phyloP scores from a whole-genome alignment of 768 basidiomycete species.

The Boletus sensibilis region DNA sequence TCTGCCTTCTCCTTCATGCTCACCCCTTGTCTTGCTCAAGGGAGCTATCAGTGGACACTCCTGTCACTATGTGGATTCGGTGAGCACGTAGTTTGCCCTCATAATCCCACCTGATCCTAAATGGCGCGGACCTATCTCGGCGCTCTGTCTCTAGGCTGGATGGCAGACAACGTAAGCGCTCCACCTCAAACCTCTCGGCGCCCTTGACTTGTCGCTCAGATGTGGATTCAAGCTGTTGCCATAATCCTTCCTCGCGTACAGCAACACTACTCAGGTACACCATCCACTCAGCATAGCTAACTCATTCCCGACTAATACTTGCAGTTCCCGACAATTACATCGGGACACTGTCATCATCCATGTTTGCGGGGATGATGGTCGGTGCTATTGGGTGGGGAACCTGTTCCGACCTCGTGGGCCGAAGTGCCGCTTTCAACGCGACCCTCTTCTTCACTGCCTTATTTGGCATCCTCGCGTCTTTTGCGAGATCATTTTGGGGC shows the following conservation, averaged over 20 bases:
- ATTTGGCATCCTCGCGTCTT: slow-evolving; percentile 81
- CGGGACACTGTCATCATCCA: slow-evolving; percentile 80
- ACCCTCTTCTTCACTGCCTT: slow-evolving; percentile 88
- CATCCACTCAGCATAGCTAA: not conserved
- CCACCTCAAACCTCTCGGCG: not conserved
- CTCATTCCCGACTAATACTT: slow-evolving; percentile 19
- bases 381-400: slow-evolving; percentile 92
- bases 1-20: not conserved
- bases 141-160: slow-evolving; percentile 60
- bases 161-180: slow-evolving; percentile 81
- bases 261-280: slow-evolving; percentile 74
- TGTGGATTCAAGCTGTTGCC: slow-evolving; percentile 91
- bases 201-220: slow-evolving; percentile 49
- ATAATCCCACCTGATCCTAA: not conserved
- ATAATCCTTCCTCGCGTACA: slow-evolving; percentile 97
- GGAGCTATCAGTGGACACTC: slow-evolving; percentile 78
- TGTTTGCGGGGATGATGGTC: slow-evolving; percentile 98
- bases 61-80: slow-evolving; percentile 86
- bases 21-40: slow-evolving; percentile 27
- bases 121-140: not conserved
- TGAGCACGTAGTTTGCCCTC: slow-evolving; percentile 38
- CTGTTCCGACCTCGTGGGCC: slow-evolving; percentile 87
- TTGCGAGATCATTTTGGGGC: slow-evolving; percentile 61
- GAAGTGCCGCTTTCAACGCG: slow-evolving; percentile 87
- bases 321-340: slow-evolving; percentile 74